Percentiles rank a stretch among this genome's conserved stretches.
phyloP scores from a whole-genome alignment of 371 early-diverging fungal species.

The Dentiscutata heterogama region DNA sequence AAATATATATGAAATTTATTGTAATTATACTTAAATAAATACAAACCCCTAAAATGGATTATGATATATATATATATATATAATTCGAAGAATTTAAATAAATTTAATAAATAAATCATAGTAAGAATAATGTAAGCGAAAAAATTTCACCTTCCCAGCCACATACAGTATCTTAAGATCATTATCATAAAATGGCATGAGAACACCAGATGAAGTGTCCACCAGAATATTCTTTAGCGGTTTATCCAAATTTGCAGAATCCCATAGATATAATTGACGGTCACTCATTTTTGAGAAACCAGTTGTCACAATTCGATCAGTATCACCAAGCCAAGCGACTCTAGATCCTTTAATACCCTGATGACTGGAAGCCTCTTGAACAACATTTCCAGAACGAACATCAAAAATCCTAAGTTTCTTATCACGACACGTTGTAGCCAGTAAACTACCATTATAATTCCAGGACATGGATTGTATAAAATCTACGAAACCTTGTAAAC shows the following conservation, averaged over 20 bases:
- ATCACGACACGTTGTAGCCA: conserved; percentile 96
- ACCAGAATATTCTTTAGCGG: conserved; percentile 85
- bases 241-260: conserved; percentile 74
- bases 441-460: conserved; percentile 87
- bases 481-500: conserved; percentile 93
- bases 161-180: conserved; percentile 93
- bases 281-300: conserved; percentile 95
- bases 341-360: conserved; percentile 97
- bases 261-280: conserved; percentile 94
- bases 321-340: conserved; percentile 91
- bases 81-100: background rate
- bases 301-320: conserved; percentile 87
- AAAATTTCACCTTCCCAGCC: conserved; percentile 88
- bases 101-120: conserved; percentile 2
- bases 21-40: too few species aligned
- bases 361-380: conserved; percentile 86
- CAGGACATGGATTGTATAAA: conserved; percentile 92
- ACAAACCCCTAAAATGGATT: conserved; percentile 43
- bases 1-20: background rate
- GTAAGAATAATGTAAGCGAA: background rate
- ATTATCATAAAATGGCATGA: conserved; percentile 96
- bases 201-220: conserved; percentile 94
- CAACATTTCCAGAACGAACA: conserved; percentile 86
- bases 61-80: background rate
- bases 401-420: conserved; percentile 96